A percentile compares a stretch with the other conserved stretches of the same genome.
phyloP scores from a whole-genome alignment of 768 basidiomycete species.

The Pholiota molesta region DNA sequence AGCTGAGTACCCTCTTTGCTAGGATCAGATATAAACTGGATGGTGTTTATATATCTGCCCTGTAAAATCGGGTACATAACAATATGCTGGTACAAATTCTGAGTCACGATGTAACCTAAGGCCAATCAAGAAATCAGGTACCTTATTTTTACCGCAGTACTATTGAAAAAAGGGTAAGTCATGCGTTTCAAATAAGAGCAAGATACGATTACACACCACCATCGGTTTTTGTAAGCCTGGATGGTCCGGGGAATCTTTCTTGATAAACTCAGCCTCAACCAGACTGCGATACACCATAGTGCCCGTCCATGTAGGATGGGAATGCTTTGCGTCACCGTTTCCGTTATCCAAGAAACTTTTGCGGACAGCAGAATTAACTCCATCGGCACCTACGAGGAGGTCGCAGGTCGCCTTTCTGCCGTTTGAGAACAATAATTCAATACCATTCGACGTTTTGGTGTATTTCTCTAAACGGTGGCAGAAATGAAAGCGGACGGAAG shows the following conservation, averaged over 20 bases:
- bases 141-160: slow-evolving; percentile 37
- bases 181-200: neutral
- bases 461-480: slow-evolving; percentile 37
- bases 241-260: slow-evolving; percentile 26
- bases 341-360: slow-evolving; percentile 20
- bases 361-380: slow-evolving; percentile 38
- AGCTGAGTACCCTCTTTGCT: slow-evolving; percentile 30
- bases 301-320: slow-evolving; percentile 42
- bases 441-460: slow-evolving; percentile 2
- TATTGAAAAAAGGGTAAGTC: slow-evolving; percentile 10
- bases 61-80: slow-evolving; percentile 42
- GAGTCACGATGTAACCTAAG: neutral
- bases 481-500: slow-evolving; percentile 11
- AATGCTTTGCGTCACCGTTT: slow-evolving; percentile 17
- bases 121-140: slow-evolving; percentile 17
- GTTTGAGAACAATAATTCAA: slow-evolving; percentile 44
- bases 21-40: slow-evolving; percentile 26
- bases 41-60: slow-evolving; percentile 35
- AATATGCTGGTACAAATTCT: slow-evolving; percentile 32
- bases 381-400: slow-evolving; percentile 45
- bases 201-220: slow-evolving; percentile 22
- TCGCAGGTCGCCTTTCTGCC: slow-evolving; percentile 50
- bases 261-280: slow-evolving; percentile 35
- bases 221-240: slow-evolving; percentile 16
- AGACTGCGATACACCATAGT: slow-evolving; percentile 40